Conservation (phyloP, 169 alveolate species). For the Plasmodium gaboni region DNA sequence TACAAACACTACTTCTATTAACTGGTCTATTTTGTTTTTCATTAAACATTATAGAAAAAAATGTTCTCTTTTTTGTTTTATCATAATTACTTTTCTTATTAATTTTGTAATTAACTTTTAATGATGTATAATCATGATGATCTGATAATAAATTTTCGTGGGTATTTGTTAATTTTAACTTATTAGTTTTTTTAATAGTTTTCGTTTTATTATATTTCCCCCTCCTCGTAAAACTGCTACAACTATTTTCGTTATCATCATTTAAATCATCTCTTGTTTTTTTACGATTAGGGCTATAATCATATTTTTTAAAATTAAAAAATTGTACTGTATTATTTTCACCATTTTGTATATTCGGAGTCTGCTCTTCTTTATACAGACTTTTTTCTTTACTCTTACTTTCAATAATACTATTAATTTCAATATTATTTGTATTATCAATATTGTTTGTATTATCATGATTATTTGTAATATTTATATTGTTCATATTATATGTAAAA, state of each 20-base stretch:
- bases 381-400: no score
- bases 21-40: constrained; percentile 27
- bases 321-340: constrained; percentile 39
- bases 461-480: no score
- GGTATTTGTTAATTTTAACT: constrained; percentile 32
- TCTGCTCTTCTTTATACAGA: no score
- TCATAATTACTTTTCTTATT: constrained; percentile 66
- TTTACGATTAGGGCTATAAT: no score
- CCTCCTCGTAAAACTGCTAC: not conserved
- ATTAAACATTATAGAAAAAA: constrained; percentile 12
- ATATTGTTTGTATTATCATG: no score
- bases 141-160: constrained; percentile 40
- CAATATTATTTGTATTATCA: no score
- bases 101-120: constrained; percentile 73
- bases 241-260: constrained; percentile 12
- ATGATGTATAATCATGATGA: constrained; percentile 39
- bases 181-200: constrained; percentile 27
- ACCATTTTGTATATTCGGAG: no score
- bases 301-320: constrained; percentile 2
- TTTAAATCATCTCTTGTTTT: not conserved
- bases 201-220: constrained; percentile 6
- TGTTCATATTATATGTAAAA: no score
- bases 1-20: constrained; percentile 64
- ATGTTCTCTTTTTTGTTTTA: constrained; percentile 33
- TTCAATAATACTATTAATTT: no score